Percentiles rank a stretch among this genome's conserved stretches.
Evolutionary conservation across 371 early-diverging fungal species (phyloP).

Genomic region (Mortierella polycephala): DNA sequence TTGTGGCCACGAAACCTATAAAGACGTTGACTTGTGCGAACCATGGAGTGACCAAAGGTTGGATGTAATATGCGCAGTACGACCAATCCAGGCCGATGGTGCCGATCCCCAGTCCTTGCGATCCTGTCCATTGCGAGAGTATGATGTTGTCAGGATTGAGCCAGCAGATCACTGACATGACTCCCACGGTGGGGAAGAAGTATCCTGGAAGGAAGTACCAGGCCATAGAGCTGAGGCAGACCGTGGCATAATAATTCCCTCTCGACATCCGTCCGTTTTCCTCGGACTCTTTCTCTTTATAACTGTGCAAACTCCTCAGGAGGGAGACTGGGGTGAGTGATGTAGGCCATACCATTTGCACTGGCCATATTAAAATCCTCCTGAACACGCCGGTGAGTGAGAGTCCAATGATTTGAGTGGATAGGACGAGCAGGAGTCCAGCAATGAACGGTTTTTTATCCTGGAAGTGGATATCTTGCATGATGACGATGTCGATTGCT

Average conservation of each 20-base stretch:
- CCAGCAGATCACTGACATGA: slow-evolving; percentile 61
- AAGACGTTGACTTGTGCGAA: slow-evolving; percentile 27
- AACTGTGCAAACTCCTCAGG: slow-evolving; percentile 66
- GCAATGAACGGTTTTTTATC: slow-evolving; percentile 67
- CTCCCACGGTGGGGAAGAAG: background rate
- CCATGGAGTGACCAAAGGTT: slow-evolving; percentile 20
- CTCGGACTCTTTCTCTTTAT: background rate
- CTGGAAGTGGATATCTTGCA: slow-evolving; percentile 68
- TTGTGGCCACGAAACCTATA: slow-evolving; percentile 13
- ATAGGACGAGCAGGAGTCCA: slow-evolving; percentile 65
- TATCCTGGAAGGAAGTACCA: background rate
- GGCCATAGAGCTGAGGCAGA: background rate
- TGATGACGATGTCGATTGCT: slow-evolving; percentile 76
- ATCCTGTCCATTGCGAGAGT: background rate
- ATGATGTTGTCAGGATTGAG: slow-evolving; percentile 66
- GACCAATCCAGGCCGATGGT: background rate
- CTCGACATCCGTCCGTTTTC: background rate
- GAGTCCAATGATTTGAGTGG: slow-evolving; percentile 78
- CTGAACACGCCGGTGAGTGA: slow-evolving; percentile 81
- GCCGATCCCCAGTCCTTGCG: background rate
- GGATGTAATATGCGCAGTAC: slow-evolving; percentile 14
- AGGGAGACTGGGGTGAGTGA: slow-evolving; percentile 77
- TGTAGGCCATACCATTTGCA: slow-evolving; percentile 85
- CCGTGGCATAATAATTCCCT: background rate
- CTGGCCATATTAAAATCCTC: slow-evolving; percentile 78